Percentiles rank a stretch among this genome's conserved stretches.
Conservation (phyloP, 768 basidiomycete genomes). For the Leccinum subgranulosum region DNA sequence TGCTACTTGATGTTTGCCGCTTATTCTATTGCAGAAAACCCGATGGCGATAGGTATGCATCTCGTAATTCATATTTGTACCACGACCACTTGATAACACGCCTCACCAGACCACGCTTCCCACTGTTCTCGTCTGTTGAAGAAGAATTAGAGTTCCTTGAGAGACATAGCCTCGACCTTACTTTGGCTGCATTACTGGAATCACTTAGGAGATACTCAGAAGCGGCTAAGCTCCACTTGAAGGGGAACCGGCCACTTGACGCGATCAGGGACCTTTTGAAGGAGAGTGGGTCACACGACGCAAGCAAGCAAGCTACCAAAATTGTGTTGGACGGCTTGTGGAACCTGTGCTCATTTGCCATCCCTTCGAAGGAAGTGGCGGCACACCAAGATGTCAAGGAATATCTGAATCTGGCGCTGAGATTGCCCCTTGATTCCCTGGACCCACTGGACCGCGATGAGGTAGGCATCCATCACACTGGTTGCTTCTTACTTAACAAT, state of each 20-base stretch:
- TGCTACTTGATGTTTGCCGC: constrained; percentile 43
- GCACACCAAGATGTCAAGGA: neutral
- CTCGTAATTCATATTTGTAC: neutral
- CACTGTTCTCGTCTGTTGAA: constrained; percentile 48
- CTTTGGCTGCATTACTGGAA: constrained; percentile 44
- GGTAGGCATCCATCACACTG: neutral
- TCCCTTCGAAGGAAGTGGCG: constrained; percentile 5
- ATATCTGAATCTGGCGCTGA: constrained; percentile 26
- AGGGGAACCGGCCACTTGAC: constrained; percentile 43
- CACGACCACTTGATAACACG: neutral
- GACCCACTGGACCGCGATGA: constrained; percentile 6
- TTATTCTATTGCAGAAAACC: constrained; percentile 41
- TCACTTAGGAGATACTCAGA: constrained; percentile 41
- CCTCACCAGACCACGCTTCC: constrained; percentile 42
- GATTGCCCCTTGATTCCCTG: constrained; percentile 10
- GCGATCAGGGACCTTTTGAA: constrained; percentile 46
- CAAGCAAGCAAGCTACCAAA: constrained; percentile 33
- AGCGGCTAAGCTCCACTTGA: constrained; percentile 50
- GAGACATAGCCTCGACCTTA: constrained; percentile 47
- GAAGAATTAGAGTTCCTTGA: constrained; percentile 57
- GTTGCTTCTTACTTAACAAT: neutral
- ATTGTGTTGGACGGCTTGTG: constrained; percentile 49
- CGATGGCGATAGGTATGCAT: constrained; percentile 18
- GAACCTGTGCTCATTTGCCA: constrained; percentile 43
- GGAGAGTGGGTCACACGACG: constrained; percentile 26